Evolutionary conservation across 139 green algal genomes (phyloP).

Genomic region (Pleodorina starrii): DNA sequence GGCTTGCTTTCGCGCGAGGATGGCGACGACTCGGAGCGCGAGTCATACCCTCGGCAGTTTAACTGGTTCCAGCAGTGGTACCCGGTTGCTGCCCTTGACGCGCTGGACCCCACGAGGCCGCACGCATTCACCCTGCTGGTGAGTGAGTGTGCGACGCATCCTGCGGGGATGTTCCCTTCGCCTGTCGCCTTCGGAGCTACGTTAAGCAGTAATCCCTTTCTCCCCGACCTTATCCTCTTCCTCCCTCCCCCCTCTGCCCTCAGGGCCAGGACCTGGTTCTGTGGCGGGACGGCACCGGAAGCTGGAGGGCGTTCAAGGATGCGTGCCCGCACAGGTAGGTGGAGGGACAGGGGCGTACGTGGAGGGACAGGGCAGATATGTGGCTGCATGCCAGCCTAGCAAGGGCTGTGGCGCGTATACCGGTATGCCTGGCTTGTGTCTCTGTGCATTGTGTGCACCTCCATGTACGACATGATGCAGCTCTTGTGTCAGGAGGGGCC

Average conservation of each 20-base stretch:
- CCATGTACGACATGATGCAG: too few species aligned
- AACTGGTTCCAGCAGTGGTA: conserved; percentile 32
- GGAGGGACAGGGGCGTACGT: too few species aligned
- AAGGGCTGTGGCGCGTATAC: too few species aligned
- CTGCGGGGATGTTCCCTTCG: too few species aligned
- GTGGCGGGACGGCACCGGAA: conserved; percentile 27
- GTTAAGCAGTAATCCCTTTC: too few species aligned
- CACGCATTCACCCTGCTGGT: conserved; percentile 49
- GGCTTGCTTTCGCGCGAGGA: background rate
- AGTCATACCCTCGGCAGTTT: background rate
- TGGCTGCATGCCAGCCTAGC: too few species aligned
- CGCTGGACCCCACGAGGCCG: background rate
- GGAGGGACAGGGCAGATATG: too few species aligned
- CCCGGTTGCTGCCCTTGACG: background rate
- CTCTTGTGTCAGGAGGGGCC: too few species aligned
- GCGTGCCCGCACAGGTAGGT: conserved; percentile 33
- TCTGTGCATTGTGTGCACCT: too few species aligned
- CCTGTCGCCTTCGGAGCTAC: too few species aligned
- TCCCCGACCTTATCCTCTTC: background rate
- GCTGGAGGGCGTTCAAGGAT: conserved; percentile 27
- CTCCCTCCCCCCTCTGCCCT: background rate
- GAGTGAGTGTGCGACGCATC: too few species aligned
- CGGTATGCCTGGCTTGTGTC: too few species aligned
- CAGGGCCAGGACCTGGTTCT: conserved; percentile 42
- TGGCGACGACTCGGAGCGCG: background rate